A percentile compares a stretch with the other conserved stretches of the same genome.
phyloP scores from a whole-genome alignment of 768 basidiomycete genomes.

The Coprinopsis strossmayeri region DNA sequence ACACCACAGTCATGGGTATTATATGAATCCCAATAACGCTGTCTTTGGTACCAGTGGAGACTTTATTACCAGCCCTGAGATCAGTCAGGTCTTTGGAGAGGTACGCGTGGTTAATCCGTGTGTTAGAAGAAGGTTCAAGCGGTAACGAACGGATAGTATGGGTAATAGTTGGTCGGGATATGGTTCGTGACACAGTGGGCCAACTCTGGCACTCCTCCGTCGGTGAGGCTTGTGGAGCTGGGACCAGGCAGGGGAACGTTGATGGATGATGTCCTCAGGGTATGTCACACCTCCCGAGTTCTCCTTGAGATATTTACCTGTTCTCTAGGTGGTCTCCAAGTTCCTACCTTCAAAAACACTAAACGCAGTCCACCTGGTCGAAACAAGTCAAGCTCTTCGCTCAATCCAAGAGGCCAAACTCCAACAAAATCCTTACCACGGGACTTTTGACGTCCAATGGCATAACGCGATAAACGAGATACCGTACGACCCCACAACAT shows the following conservation, averaged over 20 bases:
- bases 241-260: constrained; percentile 93
- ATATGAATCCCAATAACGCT: constrained; percentile 64
- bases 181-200: constrained; percentile 83
- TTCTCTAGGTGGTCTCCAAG: constrained; percentile 42
- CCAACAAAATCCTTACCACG: constrained; percentile 20
- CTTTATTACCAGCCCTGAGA: constrained; percentile 96
- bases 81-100: constrained; percentile 95
- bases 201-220: constrained; percentile 36
- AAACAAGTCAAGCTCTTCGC: constrained; percentile 68
- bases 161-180: constrained; percentile 71
- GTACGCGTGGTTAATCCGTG: constrained; percentile 34
- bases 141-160: constrained; percentile 31
- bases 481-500: constrained; percentile 38
- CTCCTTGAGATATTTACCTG: neutral
- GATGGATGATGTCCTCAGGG: constrained; percentile 83
- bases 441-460: constrained; percentile 50
- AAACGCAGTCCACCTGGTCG: constrained; percentile 68
- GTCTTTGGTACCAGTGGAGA: constrained; percentile 88
- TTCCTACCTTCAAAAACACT: constrained; percentile 30
- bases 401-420: constrained; percentile 55
- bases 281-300: constrained; percentile 34
- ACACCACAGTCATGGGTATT: constrained; percentile 91
- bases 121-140: constrained; percentile 10
- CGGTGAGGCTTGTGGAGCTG: constrained; percentile 77
- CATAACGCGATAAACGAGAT: constrained; percentile 69